A percentile compares a stretch with the other conserved stretches of the same genome.
These are phyloP conservation scores for Omphalotus guepiniiformis DNA, from an alignment of 768 basidiomycete genomes.

Conservation along the genomic window DNA sequence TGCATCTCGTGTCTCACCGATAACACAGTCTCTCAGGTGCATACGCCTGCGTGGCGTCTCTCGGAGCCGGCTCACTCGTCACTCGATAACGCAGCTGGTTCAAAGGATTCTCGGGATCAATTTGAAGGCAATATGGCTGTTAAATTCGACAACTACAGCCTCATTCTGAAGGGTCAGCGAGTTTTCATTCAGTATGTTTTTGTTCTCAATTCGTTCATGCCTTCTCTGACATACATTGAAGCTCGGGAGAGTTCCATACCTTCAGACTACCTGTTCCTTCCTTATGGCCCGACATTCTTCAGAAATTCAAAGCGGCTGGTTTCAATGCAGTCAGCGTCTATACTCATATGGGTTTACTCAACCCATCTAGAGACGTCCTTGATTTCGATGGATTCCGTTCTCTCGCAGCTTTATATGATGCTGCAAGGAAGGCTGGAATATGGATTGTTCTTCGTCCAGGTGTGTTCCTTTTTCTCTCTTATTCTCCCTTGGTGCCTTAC, in stretches of 20 bases:
- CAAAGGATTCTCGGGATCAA: too few relatives aligned
- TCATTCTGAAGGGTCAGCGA: slow-evolving; percentile 65
- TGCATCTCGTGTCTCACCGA: too few relatives aligned
- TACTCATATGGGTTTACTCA: slow-evolving; percentile 73
- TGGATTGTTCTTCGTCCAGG: slow-evolving; percentile 82
- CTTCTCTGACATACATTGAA: slow-evolving; percentile 20
- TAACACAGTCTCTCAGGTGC: too few relatives aligned
- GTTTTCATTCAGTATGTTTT: slow-evolving; percentile 66
- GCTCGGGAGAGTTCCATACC: slow-evolving; percentile 83
- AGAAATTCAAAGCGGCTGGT: slow-evolving; percentile 78
- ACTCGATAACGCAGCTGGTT: too few relatives aligned
- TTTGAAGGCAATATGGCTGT: too few relatives aligned
- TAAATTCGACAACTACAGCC: slow-evolving; percentile 68
- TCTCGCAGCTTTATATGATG: slow-evolving; percentile 67
- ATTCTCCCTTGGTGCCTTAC: neutral
- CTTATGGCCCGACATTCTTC: slow-evolving; percentile 78
- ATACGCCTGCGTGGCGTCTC: too few relatives aligned
- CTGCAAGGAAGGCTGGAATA: slow-evolving; percentile 67
- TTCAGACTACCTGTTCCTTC: slow-evolving; percentile 78
- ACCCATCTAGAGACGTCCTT: slow-evolving; percentile 68
- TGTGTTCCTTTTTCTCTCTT: slow-evolving; percentile 18
- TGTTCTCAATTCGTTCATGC: neutral
- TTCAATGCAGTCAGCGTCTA: slow-evolving; percentile 78
- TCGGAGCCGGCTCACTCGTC: too few relatives aligned
- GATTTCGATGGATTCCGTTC: slow-evolving; percentile 72